A percentile compares a stretch with the other conserved stretches of the same genome.
phyloP scores from a whole-genome alignment of 225 moss, liverwort and hornwort genomes.

The Thuidium tamariscinum region DNA sequence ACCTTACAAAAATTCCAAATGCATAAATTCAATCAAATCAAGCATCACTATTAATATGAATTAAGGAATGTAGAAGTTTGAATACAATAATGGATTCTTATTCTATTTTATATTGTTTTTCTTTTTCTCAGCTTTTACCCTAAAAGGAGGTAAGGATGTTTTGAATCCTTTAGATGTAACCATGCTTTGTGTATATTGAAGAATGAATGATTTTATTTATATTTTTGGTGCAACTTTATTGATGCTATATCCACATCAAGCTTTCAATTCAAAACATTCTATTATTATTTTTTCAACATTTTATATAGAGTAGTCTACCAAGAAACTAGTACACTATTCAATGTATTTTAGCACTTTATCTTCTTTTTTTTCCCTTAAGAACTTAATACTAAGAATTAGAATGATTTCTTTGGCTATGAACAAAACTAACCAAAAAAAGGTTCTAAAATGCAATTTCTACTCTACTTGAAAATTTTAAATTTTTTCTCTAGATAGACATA shows the following conservation, averaged over 20 bases:
- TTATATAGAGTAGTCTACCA: background rate
- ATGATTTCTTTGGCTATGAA: background rate
- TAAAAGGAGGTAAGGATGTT: too few species aligned
- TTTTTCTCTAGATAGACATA: background rate
- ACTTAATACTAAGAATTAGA: background rate
- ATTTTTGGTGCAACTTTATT: background rate
- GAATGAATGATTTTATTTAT: too few species aligned
- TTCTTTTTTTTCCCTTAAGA: too few species aligned
- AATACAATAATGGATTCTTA: too few species aligned
- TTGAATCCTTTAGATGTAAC: too few species aligned
- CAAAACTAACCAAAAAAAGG: background rate
- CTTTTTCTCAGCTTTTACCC: too few species aligned
- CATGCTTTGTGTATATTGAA: too few species aligned
- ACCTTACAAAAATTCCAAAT: accelerated
- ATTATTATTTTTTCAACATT: background rate
- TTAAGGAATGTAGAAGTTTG: too few species aligned
- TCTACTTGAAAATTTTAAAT: background rate
- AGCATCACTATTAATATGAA: too few species aligned
- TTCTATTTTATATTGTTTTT: too few species aligned
- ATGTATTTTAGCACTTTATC: background rate
- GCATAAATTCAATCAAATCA: background rate
- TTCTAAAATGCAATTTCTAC: background rate
- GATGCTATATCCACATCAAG: background rate
- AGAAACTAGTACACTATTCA: background rate
- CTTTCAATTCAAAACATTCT: background rate